Conservation (phyloP, 2,329 filamentous ascomycete species). For the Alternaria dauci region DNA sequence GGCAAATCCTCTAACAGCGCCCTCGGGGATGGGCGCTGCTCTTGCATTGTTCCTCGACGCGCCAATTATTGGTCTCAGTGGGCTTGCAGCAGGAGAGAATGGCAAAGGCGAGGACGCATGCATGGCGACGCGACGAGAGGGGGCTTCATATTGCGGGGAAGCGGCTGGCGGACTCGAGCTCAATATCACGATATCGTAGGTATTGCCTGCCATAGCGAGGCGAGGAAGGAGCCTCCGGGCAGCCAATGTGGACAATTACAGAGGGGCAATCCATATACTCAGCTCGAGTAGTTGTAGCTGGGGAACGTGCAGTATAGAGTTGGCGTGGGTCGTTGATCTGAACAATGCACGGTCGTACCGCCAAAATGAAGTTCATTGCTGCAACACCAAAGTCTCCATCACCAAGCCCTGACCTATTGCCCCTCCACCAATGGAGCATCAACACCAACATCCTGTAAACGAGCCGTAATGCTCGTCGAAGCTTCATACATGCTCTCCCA, state of each 20-base stretch:
- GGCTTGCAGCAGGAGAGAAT: conserved; percentile 33
- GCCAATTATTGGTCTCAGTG: conserved; percentile 24
- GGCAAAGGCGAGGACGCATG: conserved; percentile 31
- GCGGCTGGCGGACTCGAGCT: conserved; percentile 45
- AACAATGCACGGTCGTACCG: conserved; percentile 12
- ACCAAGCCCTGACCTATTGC: conserved; percentile 4
- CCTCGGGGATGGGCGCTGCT: conserved; percentile 37
- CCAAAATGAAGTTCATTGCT: conserved; percentile 10
- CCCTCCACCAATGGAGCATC: conserved; percentile 5
- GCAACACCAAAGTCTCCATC: conserved; percentile 16
- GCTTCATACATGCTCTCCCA: background rate
- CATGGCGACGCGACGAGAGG: conserved; percentile 43
- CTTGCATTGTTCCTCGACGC: conserved; percentile 41
- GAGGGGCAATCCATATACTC: conserved; percentile 11
- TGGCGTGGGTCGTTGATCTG: background rate
- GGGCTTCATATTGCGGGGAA: conserved; percentile 30
- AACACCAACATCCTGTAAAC: background rate
- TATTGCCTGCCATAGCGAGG: conserved; percentile 36
- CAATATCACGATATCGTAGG: conserved; percentile 39
- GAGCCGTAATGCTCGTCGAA: background rate
- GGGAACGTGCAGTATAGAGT: background rate
- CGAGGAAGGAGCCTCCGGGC: conserved; percentile 13
- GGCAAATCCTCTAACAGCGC: conserved; percentile 42
- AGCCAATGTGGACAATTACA: conserved; percentile 10
- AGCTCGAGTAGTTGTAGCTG: background rate